phyloP scores from a whole-genome alignment of 441 rosid species.

The Erodium moschatum region DNA sequence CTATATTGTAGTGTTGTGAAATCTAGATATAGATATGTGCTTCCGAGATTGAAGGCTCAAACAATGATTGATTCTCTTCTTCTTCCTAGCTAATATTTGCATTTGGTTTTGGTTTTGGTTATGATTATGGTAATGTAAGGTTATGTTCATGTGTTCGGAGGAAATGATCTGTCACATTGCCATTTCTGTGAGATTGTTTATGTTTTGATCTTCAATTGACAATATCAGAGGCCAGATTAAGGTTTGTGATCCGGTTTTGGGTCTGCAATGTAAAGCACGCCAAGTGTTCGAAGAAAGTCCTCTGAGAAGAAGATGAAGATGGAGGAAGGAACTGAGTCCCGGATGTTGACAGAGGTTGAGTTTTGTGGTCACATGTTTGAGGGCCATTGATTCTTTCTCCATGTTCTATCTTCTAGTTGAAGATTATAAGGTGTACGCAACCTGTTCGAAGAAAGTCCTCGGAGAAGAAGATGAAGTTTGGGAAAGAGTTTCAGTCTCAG shows the following conservation, averaged over 20 bases:
- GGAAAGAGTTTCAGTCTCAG: slow-evolving; percentile 52
- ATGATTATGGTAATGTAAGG: too few species aligned
- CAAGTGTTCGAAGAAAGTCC: too few species aligned
- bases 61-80: not conserved
- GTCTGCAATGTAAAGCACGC: too few species aligned
- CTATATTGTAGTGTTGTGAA: not conserved
- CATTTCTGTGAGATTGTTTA: too few species aligned
- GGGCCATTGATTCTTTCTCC: not conserved
- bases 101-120: too few species aligned
- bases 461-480: slow-evolving; percentile 19
- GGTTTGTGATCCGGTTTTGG: too few species aligned
- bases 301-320: too few species aligned
- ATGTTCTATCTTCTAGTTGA: not conserved
- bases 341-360: not conserved
- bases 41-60: not conserved
- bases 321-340: not conserved
- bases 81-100: too few species aligned
- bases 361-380: not conserved
- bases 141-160: too few species aligned
- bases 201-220: too few species aligned
- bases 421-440: not conserved
- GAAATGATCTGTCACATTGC: too few species aligned
- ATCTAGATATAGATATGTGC: not conserved
- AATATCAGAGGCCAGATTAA: too few species aligned
- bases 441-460: not conserved